phyloP scores from a whole-genome alignment of 805 yeast genomes.

The Lipomyces spencermartinsiae region DNA sequence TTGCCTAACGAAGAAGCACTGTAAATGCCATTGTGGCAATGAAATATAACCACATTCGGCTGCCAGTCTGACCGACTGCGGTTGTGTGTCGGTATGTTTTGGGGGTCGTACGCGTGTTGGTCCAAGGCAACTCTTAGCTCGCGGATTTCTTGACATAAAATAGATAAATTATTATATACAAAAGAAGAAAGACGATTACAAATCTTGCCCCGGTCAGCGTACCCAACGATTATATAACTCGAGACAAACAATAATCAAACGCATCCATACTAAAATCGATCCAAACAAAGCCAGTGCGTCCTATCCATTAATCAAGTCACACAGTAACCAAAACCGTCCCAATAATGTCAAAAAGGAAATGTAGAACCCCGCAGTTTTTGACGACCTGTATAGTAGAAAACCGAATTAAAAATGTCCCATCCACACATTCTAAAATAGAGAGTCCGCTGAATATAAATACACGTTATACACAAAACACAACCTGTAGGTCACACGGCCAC shows the following conservation, averaged over 20 bases:
- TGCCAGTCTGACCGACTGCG: too few relatives aligned
- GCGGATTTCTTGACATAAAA: too few relatives aligned
- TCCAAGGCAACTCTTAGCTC: too few relatives aligned
- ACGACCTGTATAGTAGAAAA: not conserved
- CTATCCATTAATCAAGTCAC: not conserved
- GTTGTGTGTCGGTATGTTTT: too few relatives aligned
- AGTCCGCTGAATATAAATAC: not conserved
- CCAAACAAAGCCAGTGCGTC: not conserved
- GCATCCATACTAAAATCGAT: not conserved
- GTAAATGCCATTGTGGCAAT: too few relatives aligned
- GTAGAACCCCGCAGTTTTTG: not conserved
- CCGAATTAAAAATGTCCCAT: not conserved
- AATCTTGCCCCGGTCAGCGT: not conserved
- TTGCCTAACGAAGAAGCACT: too few relatives aligned
- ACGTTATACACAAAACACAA: not conserved
- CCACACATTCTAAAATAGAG: not conserved
- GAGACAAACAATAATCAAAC: not conserved
- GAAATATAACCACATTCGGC: too few relatives aligned
- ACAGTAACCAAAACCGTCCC: not conserved
- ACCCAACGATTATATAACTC: not conserved
- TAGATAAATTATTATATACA: too few relatives aligned
- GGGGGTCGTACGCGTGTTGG: too few relatives aligned
- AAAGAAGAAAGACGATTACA: not conserved
- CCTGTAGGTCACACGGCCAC: conserved; percentile 6
- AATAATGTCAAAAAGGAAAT: too few relatives aligned